A percentile compares a stretch with the other conserved stretches of the same genome.
These are phyloP conservation scores for Neurospora sp. DNA, from an alignment of 495 filamentous ascomycete species.

Conservation along the genomic window DNA sequence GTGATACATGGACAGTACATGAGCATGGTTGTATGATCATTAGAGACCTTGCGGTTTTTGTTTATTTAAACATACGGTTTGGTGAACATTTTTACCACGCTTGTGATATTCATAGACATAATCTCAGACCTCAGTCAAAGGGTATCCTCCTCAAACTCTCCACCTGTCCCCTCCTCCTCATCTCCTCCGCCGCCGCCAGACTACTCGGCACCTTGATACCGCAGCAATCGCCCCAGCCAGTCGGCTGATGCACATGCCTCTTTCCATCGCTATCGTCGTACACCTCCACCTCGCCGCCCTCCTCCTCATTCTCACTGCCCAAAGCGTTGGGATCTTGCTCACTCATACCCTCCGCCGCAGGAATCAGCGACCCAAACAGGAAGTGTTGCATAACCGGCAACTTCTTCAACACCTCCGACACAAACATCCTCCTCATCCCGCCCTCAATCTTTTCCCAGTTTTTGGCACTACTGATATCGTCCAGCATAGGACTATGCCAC, in stretches of 20 bases:
- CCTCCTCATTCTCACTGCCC: conserved; percentile 37
- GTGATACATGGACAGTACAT: not conserved
- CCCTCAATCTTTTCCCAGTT: conserved; percentile 87
- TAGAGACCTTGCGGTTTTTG: not conserved
- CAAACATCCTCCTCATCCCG: conserved; percentile 95
- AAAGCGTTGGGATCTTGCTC: conserved; percentile 36
- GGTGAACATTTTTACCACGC: too few species aligned
- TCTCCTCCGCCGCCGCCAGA: conserved; percentile 77
- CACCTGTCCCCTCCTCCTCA: conserved; percentile 57
- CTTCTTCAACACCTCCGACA: conserved; percentile 85
- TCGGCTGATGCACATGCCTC: conserved; percentile 54
- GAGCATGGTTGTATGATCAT: not conserved
- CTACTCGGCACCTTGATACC: conserved; percentile 96
- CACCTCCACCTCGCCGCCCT: conserved; percentile 46
- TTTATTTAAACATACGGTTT: too few species aligned
- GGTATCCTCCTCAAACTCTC: conserved; percentile 72
- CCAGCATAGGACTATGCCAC: conserved; percentile 97
- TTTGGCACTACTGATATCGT: conserved; percentile 90
- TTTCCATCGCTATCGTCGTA: conserved; percentile 52
- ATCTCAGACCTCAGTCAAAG: conserved; percentile 54
- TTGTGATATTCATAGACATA: not conserved
- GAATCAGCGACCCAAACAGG: conserved; percentile 74
- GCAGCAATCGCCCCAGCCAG: conserved; percentile 92
- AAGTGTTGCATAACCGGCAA: conserved; percentile 98
- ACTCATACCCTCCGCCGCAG: conserved; percentile 74